phyloP scores from a whole-genome alignment of 129 eudicot species.

The Lonicera japonica region DNA sequence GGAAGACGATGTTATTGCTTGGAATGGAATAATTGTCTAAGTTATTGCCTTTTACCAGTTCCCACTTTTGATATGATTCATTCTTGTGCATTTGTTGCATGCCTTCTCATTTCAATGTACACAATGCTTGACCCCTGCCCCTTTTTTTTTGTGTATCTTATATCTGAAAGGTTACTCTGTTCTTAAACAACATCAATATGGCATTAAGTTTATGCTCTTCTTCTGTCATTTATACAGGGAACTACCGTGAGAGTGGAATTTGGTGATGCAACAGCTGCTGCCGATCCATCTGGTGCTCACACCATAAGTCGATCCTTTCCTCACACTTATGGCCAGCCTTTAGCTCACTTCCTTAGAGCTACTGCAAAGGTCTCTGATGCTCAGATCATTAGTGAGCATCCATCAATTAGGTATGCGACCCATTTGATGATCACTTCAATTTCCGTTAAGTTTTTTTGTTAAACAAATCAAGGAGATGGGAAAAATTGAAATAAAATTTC shows the following conservation, averaged over 20 bases:
- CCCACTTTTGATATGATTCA: too few relatives aligned
- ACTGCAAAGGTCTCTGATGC: constrained; percentile 86
- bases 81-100: neutral
- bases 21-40: too few relatives aligned
- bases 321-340: constrained; percentile 86
- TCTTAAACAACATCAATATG: neutral
- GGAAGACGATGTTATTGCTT: too few relatives aligned
- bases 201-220: neutral
- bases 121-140: too few relatives aligned
- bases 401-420: constrained; percentile 67
- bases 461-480: neutral
- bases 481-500: neutral
- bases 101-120: neutral
- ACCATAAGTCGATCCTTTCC: constrained; percentile 81
- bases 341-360: constrained; percentile 91
- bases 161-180: neutral
- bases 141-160: too few relatives aligned
- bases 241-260: constrained; percentile 85
- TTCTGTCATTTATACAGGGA: constrained; percentile 49
- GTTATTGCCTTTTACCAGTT: too few relatives aligned
- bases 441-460: constrained; percentile 4
- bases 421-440: neutral
- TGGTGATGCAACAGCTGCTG: constrained; percentile 82
- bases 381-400: constrained; percentile 74
- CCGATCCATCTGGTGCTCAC: constrained; percentile 63